phyloP scores from a whole-genome alignment of 306 rosid species.

The Quercus glauca region DNA sequence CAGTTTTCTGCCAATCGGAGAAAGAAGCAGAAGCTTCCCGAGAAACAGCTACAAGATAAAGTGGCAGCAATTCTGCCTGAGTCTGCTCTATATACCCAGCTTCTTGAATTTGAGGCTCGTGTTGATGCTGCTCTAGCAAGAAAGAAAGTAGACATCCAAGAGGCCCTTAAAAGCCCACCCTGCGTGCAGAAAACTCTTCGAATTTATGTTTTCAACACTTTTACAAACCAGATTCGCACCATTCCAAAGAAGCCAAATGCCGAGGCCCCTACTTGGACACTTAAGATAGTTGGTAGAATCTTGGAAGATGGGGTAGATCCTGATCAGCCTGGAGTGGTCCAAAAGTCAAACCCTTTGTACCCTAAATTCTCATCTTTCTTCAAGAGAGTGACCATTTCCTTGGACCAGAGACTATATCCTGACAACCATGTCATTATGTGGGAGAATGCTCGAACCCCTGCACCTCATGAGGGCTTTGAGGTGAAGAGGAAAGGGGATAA shows the following conservation, averaged over 20 bases:
- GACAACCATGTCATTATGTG: conserved; percentile 73
- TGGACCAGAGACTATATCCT: conserved; percentile 97
- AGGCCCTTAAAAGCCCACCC: conserved; percentile 86
- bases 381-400: conserved; percentile 79
- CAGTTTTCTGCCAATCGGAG: conserved; percentile 68
- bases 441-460: conserved; percentile 84
- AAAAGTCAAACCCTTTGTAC: conserved; percentile 74
- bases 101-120: conserved; percentile 93
- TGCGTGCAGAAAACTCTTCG: conserved; percentile 92
- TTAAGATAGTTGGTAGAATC: conserved; percentile 92
- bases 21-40: conserved; percentile 96
- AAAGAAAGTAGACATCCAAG: conserved; percentile 97
- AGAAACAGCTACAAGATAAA: conserved; percentile 85
- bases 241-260: conserved; percentile 84
- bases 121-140: conserved; percentile 87
- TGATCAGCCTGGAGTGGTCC: conserved; percentile 87
- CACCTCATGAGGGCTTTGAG: conserved; percentile 96
- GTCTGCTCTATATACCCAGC: conserved; percentile 93
- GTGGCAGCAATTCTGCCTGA: conserved; percentile 88
- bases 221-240: conserved; percentile 76
- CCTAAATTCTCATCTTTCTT: conserved; percentile 93
- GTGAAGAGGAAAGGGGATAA: conserved; percentile 97
- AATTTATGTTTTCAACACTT: conserved; percentile 87
- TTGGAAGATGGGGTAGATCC: conserved; percentile 97
- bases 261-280: conserved; percentile 92